These are phyloP conservation scores for Tanacetum coccineum DNA, from an alignment of 129 eudicot species.

Conservation along the genomic window DNA sequence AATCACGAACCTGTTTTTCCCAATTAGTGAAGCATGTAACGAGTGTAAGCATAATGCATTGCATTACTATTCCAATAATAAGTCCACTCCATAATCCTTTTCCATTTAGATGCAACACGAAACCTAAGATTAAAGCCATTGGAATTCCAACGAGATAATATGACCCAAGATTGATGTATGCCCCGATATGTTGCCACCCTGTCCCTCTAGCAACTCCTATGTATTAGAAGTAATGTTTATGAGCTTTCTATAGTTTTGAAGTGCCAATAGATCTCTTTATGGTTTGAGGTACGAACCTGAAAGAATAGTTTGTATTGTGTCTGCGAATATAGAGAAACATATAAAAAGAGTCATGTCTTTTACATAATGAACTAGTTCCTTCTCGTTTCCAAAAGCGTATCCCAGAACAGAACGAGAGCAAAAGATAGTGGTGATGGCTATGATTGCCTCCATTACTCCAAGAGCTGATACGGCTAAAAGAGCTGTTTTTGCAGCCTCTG, in stretches of 20 bases:
- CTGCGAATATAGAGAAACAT: slow-evolving; percentile 30
- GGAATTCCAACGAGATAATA: slow-evolving; percentile 51
- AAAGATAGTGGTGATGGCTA: slow-evolving; percentile 7
- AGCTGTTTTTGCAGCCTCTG: slow-evolving; percentile 27
- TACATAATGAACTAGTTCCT: not conserved
- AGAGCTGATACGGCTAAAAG: slow-evolving; percentile 10
- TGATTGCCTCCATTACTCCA: slow-evolving; percentile 26
- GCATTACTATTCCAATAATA: slow-evolving; percentile 40
- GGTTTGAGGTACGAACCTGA: slow-evolving; percentile 23
- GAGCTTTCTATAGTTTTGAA: slow-evolving; percentile 1
- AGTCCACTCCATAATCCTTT: slow-evolving; percentile 58
- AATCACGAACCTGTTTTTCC: slow-evolving; percentile 51
- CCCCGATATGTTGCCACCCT: slow-evolving; percentile 66
- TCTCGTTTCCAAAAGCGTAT: too few species aligned
- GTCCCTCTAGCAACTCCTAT: slow-evolving; percentile 62
- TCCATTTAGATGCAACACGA: slow-evolving; percentile 37
- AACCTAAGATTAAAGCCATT: slow-evolving; percentile 46
- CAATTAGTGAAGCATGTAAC: slow-evolving; percentile 38
- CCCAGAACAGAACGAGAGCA: too few species aligned
- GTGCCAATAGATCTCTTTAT: not conserved
- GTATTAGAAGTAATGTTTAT: not conserved
- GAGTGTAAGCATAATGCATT: slow-evolving; percentile 34
- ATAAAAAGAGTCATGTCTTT: slow-evolving; percentile 27
- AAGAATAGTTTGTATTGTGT: slow-evolving; percentile 29
- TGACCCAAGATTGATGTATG: slow-evolving; percentile 58